Evolutionary conservation across 2,329 filamentous ascomycete species (phyloP), one percentile per base, ranked within the genome.

Genomic region (Colletotrichum sidae): DNA sequence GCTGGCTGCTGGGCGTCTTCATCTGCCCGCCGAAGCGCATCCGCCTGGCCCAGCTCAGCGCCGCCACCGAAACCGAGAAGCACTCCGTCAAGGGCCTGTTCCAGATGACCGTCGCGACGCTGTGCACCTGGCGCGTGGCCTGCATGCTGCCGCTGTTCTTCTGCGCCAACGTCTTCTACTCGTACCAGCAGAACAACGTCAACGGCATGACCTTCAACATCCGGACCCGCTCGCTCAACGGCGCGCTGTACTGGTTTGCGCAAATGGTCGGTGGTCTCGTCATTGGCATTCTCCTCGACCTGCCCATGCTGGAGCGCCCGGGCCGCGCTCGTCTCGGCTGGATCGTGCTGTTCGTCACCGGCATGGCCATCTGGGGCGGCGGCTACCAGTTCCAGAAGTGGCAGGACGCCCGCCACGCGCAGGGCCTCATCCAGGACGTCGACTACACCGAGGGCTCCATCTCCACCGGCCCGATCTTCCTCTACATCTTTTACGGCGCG

Each of bases 401-500:
- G 70, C 86, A 88, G 70, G 73, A 85, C 69, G 58, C 70, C 57
- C 75, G 79, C 12, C 69, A 78, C n/a, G 78, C 76, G 15, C 53
- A 68, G 6, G 79, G 79, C 4, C 69, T 75, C 17, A 80, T 79
- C 65, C 78, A 83, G 59, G 77, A 81, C 55, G 73, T 85, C 60
- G 83, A 85, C 70, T 85, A 80, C 67, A 81, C 75, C 10, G 70
- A 79, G 38, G 83, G 81, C 42, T 68, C 75, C 45, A 78, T 83
- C 45, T 89, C 85, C 55, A 81, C 83, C 6, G 89, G 88, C 0
- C 88, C 89, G 9, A 89, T 92, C 70, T 86, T 91, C 70, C 78
- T 92, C 12, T 91, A 91, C 79, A 88, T 91, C 73, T 90, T 90
- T 77, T 92, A 91, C 72, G 89, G 90, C 45, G 83, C 87, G 67